Evolutionary conservation across 179 eudicot genomes (phyloP).

Genomic region (Gypsophila paniculata): DNA sequence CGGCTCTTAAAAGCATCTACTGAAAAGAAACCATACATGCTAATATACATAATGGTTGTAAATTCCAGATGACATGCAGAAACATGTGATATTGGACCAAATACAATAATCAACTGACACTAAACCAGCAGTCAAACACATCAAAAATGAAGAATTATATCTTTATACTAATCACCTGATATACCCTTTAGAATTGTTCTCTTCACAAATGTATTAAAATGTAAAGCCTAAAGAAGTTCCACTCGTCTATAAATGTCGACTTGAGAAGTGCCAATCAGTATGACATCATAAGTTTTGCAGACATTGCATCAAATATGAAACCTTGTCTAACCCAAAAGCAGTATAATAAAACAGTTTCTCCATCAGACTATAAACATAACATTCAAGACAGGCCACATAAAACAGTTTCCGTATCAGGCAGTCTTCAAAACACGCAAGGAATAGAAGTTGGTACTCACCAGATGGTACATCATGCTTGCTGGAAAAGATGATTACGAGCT

Average conservation of each 20-base stretch:
- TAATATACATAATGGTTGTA: neutral
- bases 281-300: neutral
- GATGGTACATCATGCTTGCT: constrained; percentile 42
- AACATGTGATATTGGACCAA: too few species aligned
- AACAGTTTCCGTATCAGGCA: neutral
- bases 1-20: neutral
- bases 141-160: neutral
- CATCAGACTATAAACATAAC: neutral
- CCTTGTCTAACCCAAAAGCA: neutral
- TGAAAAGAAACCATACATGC: neutral
- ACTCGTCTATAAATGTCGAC: neutral
- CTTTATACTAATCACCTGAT: neutral
- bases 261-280: neutral
- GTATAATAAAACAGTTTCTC: neutral
- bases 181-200: neutral
- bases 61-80: neutral
- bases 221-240: neutral
- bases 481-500: constrained; percentile 59
- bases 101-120: neutral
- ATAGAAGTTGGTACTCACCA: constrained; percentile 37
- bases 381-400: neutral
- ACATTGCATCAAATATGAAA: neutral
- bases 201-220: neutral
- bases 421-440: neutral
- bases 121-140: neutral